Percentiles rank a stretch among this genome's conserved stretches.
These are phyloP conservation scores for Blastobotrys parvus DNA, from an alignment of 805 yeast genomes.

Conservation along the genomic window DNA sequence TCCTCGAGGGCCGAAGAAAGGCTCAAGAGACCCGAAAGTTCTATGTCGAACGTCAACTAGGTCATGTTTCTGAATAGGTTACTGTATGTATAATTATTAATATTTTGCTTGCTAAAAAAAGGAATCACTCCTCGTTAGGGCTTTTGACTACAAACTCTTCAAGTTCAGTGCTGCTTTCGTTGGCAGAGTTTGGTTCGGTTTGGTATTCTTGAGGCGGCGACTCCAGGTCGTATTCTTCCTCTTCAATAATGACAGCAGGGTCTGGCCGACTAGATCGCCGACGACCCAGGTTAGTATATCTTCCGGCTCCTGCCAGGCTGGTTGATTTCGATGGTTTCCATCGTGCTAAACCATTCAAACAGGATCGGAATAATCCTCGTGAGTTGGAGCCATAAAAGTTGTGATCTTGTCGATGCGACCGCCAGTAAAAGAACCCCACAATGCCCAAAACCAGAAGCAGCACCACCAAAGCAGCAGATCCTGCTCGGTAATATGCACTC, in stretches of 20 bases:
- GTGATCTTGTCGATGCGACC: slow-evolving; percentile 12
- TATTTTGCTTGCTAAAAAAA: no score
- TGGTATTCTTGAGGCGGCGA: not conserved
- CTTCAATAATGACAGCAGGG: slow-evolving; percentile 4
- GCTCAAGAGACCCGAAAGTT: slow-evolving; percentile 73
- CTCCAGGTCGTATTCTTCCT: slow-evolving; percentile 6
- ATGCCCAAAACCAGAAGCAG: slow-evolving; percentile 22
- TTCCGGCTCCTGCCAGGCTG: not conserved
- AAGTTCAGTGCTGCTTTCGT: slow-evolving; percentile 2
- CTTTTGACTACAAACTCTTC: slow-evolving; percentile 7
- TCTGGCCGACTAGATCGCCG: not conserved
- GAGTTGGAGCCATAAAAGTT: slow-evolving; percentile 8
- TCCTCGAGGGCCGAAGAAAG: slow-evolving; percentile 83
- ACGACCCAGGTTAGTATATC: not conserved
- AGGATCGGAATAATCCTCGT: slow-evolving; percentile 10
- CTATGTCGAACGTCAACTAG: slow-evolving; percentile 38
- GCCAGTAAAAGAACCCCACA: slow-evolving; percentile 17
- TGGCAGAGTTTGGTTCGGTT: not conserved
- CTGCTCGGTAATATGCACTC: slow-evolving; percentile 32
- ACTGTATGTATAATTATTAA: no score
- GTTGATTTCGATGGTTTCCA: slow-evolving; percentile 12
- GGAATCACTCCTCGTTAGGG: not conserved
- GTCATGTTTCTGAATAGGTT: not conserved
- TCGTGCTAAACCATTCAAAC: slow-evolving; percentile 14
- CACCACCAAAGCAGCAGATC: slow-evolving; percentile 29